Evolutionary conservation across 805 yeast genomes (phyloP), one percentile per base, ranked within the genome.

Genomic region (Ogataea parapolymorpha): DNA sequence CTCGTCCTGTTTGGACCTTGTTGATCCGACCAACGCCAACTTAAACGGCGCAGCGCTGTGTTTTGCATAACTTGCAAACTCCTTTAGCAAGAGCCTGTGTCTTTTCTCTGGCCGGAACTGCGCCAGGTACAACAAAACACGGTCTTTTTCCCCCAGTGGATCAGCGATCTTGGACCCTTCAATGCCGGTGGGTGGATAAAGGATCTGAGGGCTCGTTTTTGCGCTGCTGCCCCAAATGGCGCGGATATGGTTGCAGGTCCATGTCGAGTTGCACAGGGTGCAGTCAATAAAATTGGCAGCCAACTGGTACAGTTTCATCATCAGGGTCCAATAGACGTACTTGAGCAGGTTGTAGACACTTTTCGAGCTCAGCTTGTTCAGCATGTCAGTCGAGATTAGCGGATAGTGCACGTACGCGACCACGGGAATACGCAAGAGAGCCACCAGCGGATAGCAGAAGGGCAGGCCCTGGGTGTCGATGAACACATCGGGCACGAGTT

Each of bases 51-150:
- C 14, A 2, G 37, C 8, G 6, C 27, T 37, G 23, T 8, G 27
- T 6, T 26, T 35, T 22, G 81, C 50, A 51, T 81, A 86, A 39
- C 70, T 63, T 5, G 78, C 66, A 63, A 76, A 95, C 49, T 89
- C 81, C 8, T 62, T 47, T 32, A 93, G 62, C 3, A 89, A 74
- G 38, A 93, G 66, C 18, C 65, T 71, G 59, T 93, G 98, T 46
- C 99, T 77, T 63, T 93, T 93, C 60, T 93, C 99, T 1, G 96
- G 93, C 44, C 99, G 77, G 65, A 86, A 93, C 63, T 93, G 99
- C 0, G 97, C 98, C 34, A 93, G 66, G 41, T 79, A 84, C 14
- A 85, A 66, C 45, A 82, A 63, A 41, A 50, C 60, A 50, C 52
- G 67, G 45, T 58, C 80, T 56, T 59, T 62, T 7, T 44, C 24